phyloP scores from a whole-genome alignment of 208 protist genomes.

The Angomonas ambiguus region DNA sequence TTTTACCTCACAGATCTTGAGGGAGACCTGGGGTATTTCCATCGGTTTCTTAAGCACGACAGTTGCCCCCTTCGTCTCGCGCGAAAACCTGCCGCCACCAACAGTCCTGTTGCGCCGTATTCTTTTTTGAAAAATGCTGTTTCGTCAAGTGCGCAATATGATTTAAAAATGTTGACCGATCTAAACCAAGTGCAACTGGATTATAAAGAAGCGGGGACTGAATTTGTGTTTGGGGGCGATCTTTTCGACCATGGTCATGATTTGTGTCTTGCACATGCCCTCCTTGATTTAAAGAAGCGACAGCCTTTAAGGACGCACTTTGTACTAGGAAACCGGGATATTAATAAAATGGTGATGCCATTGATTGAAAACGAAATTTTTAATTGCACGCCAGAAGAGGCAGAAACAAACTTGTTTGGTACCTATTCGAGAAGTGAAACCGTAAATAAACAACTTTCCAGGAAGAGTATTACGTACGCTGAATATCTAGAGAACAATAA shows the following conservation, averaged over 20 bases:
- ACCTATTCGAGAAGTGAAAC: conserved; percentile 1
- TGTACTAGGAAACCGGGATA: conserved; percentile 87
- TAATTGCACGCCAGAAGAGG: conserved; percentile 15
- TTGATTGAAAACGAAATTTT: conserved; percentile 23
- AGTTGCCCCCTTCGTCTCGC: background rate
- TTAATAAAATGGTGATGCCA: conserved; percentile 87
- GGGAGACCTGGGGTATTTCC: conserved; percentile 78
- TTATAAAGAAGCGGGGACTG: conserved; percentile 38
- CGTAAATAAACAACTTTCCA: background rate
- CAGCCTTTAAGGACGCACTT: conserved; percentile 77
- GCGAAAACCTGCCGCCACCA: background rate
- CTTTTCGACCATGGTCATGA: conserved; percentile 84
- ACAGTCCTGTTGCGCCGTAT: background rate
- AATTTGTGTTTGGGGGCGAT: conserved; percentile 90
- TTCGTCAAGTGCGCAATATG: too few species aligned
- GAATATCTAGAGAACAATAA: background rate
- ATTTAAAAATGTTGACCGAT: conserved; percentile 2
- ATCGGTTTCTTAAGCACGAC: conserved; percentile 51
- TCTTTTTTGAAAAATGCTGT: background rate
- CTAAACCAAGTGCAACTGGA: conserved; percentile 20
- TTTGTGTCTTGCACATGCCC: conserved; percentile 43
- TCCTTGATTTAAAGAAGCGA: conserved; percentile 73
- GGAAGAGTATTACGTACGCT: background rate
- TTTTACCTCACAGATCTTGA: conserved; percentile 89
- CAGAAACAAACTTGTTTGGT: conserved; percentile 24